phyloP scores from a whole-genome alignment of 1,139 yeast species.

The Candida frijolesensis region DNA sequence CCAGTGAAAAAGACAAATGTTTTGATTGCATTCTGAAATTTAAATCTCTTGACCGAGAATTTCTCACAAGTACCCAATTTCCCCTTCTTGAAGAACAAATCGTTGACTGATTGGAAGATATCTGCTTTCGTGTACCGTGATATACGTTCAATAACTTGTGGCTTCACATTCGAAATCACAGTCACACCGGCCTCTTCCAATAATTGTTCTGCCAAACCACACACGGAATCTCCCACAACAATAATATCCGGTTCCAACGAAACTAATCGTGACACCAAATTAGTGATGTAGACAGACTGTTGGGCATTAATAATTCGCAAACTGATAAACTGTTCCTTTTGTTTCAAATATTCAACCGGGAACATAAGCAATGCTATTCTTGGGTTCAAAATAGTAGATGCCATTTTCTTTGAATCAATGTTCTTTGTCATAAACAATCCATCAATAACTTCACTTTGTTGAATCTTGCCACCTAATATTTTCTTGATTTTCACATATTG shows the following conservation, averaged over 20 bases:
- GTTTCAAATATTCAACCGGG: constrained; percentile 82
- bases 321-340: constrained; percentile 75
- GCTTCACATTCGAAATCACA: constrained; percentile 78
- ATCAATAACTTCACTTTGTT: constrained; percentile 63
- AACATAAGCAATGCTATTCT: constrained; percentile 82
- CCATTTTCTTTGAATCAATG: constrained; percentile 82
- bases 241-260: constrained; percentile 80
- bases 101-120: constrained; percentile 56
- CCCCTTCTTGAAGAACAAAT: constrained; percentile 51
- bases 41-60: constrained; percentile 71
- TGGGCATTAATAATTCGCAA: constrained; percentile 85
- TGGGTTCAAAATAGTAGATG: constrained; percentile 62
- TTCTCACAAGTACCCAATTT: constrained; percentile 70
- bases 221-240: constrained; percentile 77
- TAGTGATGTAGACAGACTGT: constrained; percentile 81
- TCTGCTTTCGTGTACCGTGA: constrained; percentile 84
- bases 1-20: constrained; percentile 81
- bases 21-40: constrained; percentile 57
- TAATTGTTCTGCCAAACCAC: constrained; percentile 77
- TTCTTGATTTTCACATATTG: constrained; percentile 87
- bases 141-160: constrained; percentile 78
- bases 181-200: constrained; percentile 76
- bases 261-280: constrained; percentile 76
- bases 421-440: constrained; percentile 88
- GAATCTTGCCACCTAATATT: constrained; percentile 70